A percentile compares a stretch with the other conserved stretches of the same genome.
These are phyloP conservation scores for Ophiostoma piceae DNA, from an alignment of 2,329 filamentous ascomycete species.

Conservation along the genomic window DNA sequence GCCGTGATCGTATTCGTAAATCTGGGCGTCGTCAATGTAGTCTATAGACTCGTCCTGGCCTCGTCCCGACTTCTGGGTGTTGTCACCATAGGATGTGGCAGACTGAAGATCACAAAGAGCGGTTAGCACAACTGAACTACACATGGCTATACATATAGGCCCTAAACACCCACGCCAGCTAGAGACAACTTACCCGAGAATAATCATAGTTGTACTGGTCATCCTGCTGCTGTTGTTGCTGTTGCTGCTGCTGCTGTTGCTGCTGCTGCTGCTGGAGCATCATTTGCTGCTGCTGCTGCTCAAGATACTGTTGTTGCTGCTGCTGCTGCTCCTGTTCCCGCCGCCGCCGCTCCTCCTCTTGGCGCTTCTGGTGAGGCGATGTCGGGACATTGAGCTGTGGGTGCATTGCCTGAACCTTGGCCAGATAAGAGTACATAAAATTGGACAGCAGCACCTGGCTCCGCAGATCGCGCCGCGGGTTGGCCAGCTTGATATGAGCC, in stretches of 20 bases:
- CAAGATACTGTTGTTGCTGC: constrained; percentile 39
- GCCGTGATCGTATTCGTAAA: constrained; percentile 36
- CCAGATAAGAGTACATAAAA: constrained; percentile 99
- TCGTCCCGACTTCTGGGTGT: constrained; percentile 26
- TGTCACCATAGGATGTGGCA: constrained; percentile 33
- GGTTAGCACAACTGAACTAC: neutral
- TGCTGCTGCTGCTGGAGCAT: constrained; percentile 24
- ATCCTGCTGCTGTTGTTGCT: constrained; percentile 28
- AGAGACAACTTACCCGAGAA: constrained; percentile 33
- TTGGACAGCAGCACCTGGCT: constrained; percentile 96
- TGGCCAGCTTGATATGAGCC: constrained; percentile 98
- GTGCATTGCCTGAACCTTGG: constrained; percentile 98
- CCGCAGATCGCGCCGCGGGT: constrained; percentile 82
- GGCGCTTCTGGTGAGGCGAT: constrained; percentile 54
- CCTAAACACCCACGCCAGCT: neutral
- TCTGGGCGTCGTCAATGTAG: constrained; percentile 36
- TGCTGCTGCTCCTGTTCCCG: constrained; percentile 44
- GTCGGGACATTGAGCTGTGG: constrained; percentile 89
- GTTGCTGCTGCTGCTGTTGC: constrained; percentile 26
- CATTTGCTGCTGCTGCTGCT: constrained; percentile 33
- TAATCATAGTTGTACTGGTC: constrained; percentile 37
- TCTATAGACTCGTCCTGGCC: constrained; percentile 27
- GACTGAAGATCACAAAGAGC: constrained; percentile 17
- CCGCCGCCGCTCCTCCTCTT: constrained; percentile 44
- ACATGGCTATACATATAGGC: neutral